These are phyloP conservation scores for Zymoseptoria crescenta DNA, from an alignment of 2,329 filamentous ascomycete species.

Conservation along the genomic window DNA sequence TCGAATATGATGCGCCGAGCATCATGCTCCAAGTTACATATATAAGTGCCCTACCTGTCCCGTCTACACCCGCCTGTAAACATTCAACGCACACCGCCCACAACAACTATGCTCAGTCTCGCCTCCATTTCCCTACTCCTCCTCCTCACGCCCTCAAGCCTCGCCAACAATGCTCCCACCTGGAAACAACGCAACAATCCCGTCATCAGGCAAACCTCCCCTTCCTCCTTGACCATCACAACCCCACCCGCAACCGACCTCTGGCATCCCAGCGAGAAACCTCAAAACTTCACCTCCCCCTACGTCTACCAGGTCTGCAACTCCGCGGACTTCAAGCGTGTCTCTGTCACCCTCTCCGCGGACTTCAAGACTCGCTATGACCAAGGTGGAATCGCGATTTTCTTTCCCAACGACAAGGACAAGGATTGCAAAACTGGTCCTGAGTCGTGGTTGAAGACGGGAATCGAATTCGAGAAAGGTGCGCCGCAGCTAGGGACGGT, in stretches of 20 bases:
- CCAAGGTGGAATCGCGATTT: constrained; percentile 11
- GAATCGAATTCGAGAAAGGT: constrained; percentile 6
- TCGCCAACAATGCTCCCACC: background rate
- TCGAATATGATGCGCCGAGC: too few relatives aligned
- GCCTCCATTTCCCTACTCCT: background rate
- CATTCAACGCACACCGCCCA: background rate
- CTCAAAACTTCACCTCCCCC: constrained; percentile 13
- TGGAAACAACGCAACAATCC: constrained; percentile 12
- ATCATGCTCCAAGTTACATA: too few relatives aligned
- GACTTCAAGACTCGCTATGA: constrained; percentile 13
- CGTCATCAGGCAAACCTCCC: constrained; percentile 3
- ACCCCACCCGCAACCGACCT: constrained; percentile 12
- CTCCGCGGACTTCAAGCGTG: constrained; percentile 4
- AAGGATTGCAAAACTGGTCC: background rate
- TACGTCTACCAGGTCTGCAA: constrained; percentile 12
- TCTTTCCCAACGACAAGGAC: constrained; percentile 4
- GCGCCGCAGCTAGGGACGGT: constrained; percentile 11
- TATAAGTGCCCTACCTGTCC: too few relatives aligned
- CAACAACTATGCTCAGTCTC: background rate
- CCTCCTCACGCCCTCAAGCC: background rate
- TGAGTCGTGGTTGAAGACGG: background rate
- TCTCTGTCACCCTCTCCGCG: constrained; percentile 9
- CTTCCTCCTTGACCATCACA: constrained; percentile 12
- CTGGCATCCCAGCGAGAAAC: constrained; percentile 9
- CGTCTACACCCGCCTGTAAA: too few relatives aligned